phyloP scores from a whole-genome alignment of 1,284 basidiomycete species.

The Phlebopus sp. region DNA sequence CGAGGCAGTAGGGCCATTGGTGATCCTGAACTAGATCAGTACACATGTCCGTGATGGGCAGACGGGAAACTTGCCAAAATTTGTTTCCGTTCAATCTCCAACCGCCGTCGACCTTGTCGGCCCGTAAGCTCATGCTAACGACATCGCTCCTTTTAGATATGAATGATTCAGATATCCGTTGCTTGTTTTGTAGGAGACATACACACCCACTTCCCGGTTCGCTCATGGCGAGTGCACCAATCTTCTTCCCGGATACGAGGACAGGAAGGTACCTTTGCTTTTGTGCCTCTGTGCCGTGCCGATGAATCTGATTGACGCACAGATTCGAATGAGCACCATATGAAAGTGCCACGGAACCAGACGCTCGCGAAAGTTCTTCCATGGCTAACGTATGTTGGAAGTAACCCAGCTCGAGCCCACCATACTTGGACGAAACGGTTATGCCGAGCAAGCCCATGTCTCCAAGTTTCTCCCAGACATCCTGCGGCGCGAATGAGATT shows the following conservation, averaged over 20 bases:
- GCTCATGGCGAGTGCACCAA: slow-evolving; percentile 93
- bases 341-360: slow-evolving; percentile 87
- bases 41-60: not conserved
- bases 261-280: slow-evolving; percentile 87
- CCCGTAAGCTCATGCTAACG: slow-evolving; percentile 84
- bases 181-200: not conserved
- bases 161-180: slow-evolving; percentile 4
- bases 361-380: slow-evolving; percentile 89
- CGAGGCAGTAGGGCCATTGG: slow-evolving; percentile 88
- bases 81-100: slow-evolving; percentile 88
- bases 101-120: slow-evolving; percentile 72
- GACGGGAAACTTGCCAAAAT: slow-evolving; percentile 68
- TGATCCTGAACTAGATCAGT: slow-evolving; percentile 66
- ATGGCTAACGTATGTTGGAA: slow-evolving; percentile 88
- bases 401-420: slow-evolving; percentile 80
- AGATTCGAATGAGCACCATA: slow-evolving; percentile 89
- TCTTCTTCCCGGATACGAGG: slow-evolving; percentile 77
- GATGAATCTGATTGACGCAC: slow-evolving; percentile 86
- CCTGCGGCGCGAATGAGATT: slow-evolving; percentile 41
- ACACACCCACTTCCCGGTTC: slow-evolving; percentile 76
- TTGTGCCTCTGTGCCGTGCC: slow-evolving; percentile 85
- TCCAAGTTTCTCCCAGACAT: slow-evolving; percentile 87
- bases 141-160: slow-evolving; percentile 65
- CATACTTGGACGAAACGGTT: slow-evolving; percentile 78
- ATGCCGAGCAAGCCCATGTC: slow-evolving; percentile 84